Percentiles rank a stretch among this genome's conserved stretches.
Conservation (phyloP, 192 early-diverging fungal species). For the Backusella westeae region DNA sequence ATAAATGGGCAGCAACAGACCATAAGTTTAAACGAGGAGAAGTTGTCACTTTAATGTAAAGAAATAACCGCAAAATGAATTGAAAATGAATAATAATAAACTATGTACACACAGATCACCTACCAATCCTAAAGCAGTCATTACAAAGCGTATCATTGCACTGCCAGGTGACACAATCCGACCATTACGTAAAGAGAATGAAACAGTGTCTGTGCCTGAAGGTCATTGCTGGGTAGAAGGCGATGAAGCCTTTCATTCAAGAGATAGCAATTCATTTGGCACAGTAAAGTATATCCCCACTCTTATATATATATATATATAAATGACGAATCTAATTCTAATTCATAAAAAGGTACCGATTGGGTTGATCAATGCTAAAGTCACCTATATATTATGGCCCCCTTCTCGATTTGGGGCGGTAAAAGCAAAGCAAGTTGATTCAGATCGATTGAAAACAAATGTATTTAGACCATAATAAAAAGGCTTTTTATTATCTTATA, state of each 20-base stretch:
- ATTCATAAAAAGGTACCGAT: constrained; percentile 54
- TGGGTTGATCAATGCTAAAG: constrained; percentile 62
- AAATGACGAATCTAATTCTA: not conserved
- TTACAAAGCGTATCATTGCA: constrained; percentile 86
- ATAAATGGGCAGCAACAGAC: constrained; percentile 48
- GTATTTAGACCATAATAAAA: constrained; percentile 1
- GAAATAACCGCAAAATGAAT: too few species aligned
- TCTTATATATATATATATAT: not conserved
- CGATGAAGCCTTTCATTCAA: constrained; percentile 81
- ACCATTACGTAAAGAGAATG: constrained; percentile 31
- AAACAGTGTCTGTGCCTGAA: constrained; percentile 58
- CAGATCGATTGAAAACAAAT: constrained; percentile 13
- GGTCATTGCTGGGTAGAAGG: constrained; percentile 89
- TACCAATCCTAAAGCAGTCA: constrained; percentile 58
- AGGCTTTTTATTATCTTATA: not conserved
- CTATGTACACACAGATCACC: constrained; percentile 44
- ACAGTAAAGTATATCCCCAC: constrained; percentile 43
- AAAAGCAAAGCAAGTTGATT: not conserved
- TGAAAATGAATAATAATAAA: not conserved
- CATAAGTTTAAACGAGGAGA: constrained; percentile 60
- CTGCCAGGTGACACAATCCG: constrained; percentile 75
- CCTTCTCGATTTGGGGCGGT: constrained; percentile 60
- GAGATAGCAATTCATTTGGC: constrained; percentile 79
- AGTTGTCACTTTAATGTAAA: constrained; percentile 60
- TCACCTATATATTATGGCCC: constrained; percentile 65